Evolutionary conservation across 169 alveolate genomes (phyloP).

Genomic region (Plasmodium ovale): DNA sequence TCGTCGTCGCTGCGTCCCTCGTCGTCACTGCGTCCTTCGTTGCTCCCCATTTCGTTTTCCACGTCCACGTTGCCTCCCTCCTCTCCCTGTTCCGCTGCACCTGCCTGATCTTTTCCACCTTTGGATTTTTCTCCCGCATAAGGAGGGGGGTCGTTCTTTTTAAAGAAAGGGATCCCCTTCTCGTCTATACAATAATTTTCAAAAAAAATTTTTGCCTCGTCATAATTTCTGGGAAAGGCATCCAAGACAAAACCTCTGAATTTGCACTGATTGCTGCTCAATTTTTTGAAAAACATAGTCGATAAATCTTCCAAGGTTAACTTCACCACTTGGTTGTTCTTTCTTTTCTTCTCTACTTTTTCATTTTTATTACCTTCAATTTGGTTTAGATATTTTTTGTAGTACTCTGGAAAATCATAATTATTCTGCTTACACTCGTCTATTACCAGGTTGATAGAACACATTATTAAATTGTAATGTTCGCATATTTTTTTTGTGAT

Average conservation of each 20-base stretch:
- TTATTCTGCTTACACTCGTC: slow-evolving; percentile 31
- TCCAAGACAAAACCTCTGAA: slow-evolving; percentile 64
- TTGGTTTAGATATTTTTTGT: slow-evolving; percentile 7
- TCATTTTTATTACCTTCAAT: not conserved
- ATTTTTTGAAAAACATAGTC: slow-evolving; percentile 19
- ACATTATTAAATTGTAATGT: slow-evolving; percentile 32
- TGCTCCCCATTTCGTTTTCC: not conserved
- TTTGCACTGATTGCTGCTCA: slow-evolving; percentile 48
- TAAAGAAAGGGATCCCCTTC: not conserved
- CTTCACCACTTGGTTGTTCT: not conserved
- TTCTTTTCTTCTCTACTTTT: slow-evolving; percentile 1
- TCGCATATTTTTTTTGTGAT: slow-evolving; percentile 59
- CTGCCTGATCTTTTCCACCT: not conserved
- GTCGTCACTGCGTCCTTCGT: not conserved
- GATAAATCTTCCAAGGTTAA: slow-evolving; percentile 24
- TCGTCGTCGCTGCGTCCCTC: not conserved
- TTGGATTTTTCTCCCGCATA: not conserved
- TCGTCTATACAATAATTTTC: not conserved
- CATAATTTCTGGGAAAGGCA: slow-evolving; percentile 52
- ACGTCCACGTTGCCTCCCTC: not conserved
- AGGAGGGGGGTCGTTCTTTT: not conserved
- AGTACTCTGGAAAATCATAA: slow-evolving; percentile 45
- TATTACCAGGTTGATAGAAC: slow-evolving; percentile 17
- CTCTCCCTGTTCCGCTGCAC: not conserved
- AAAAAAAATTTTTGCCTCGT: slow-evolving; percentile 50